Base-by-base conservation (phyloP, 2,329 filamentous ascomycete species). In the Nannizziopsis barbatae region DNA sequence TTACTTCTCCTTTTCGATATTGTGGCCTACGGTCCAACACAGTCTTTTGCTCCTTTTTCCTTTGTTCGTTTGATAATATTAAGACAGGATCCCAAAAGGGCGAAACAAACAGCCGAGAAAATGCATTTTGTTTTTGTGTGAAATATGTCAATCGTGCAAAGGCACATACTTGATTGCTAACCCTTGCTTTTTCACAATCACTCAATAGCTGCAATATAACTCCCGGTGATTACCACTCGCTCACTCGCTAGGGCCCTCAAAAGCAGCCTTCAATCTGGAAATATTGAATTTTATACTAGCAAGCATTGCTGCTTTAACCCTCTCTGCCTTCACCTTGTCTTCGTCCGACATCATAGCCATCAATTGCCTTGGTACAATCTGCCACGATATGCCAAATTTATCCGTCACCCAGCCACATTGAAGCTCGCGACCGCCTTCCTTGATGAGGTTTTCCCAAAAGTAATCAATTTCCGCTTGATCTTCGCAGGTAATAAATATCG, bases 381-480 rank as follows among this genome's bases (percentile, higher is more conserved):
- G 72, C 72, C 72, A 75, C 10, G 58, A 54, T 9, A 74, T 57
- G 2, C 72, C 72, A 54, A 64, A 74, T 58, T 64, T 66, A 54
- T 75, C 71, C 4, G 56, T 60, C 37, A 73, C 40, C 72, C 71
- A 74, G 2, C 71, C 70, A 52, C 72, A 73, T 55, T 65, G 61
- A 47, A 60, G 62, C 6, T 57, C 52, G 51, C 57, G 56, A 42
- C 70, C 65, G 1, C 65, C 69, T 2, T 66, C 70, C 42, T 67
- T 65, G 7, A 60, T 52, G 20, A 75, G 61, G 58, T 62, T 67
- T 10, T 61, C 62, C 69, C 69, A 75, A 56, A 68, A 73, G 53
- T 71, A 63, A 50, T 75, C 71, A 17, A 75, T 60, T 55, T 75
- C 71, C 0, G 57, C 66, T 58, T 74, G 71, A 55, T 67, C 60